Evolutionary conservation across 768 basidiomycete genomes (phyloP), one percentile per base, ranked within the genome.

Genomic region (Cyclocybe cylindracea): DNA sequence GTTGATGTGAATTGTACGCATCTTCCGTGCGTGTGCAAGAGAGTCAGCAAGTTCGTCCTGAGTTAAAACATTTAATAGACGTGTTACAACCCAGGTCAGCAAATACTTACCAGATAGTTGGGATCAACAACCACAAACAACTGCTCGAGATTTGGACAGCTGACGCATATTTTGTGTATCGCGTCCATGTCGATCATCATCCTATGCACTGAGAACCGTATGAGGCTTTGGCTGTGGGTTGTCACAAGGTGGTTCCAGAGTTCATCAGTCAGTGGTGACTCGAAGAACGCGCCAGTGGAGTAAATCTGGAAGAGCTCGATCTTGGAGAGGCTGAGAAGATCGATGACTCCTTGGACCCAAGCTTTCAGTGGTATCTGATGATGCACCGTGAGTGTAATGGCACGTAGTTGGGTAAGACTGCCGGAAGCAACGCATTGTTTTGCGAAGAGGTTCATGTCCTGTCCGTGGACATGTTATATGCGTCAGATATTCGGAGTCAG

Each of bases 261-360:
- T 4, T 65, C 63, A 19, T 80, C 74, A 6, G 73, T 70, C 13
- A 77, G 68, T 0, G 64, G 65, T 4, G 69, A 65, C 44, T 78
- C 70, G 42, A 71, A 66, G 36, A 71, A 73, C 4, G 67, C 66
- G 1, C 72, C 73, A 1, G 78, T 71, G 5, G 80, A 75, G 62
- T 87, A 87, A 33, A 91, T 71, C 51, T 87, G 86, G 56, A 92
- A 79, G 18, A 62, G 59, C 57, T 84, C 76, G 10, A 91, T 70
- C 1, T 85, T 82, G 1, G 82, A 71, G 24, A 56, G 41, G 5
- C 68, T 70, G 35, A 87, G 68, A 11, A 89, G 66, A 1, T 67
- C 54, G 18, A 61, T 50, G 9, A 82, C 72, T 34, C 72, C 64
- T 3, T 57, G 41, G 35, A 76, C 74, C 85, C 86, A 89, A 10